phyloP scores from a whole-genome alignment of 1,284 basidiomycete species.

The Ceratobasidium sp. region DNA sequence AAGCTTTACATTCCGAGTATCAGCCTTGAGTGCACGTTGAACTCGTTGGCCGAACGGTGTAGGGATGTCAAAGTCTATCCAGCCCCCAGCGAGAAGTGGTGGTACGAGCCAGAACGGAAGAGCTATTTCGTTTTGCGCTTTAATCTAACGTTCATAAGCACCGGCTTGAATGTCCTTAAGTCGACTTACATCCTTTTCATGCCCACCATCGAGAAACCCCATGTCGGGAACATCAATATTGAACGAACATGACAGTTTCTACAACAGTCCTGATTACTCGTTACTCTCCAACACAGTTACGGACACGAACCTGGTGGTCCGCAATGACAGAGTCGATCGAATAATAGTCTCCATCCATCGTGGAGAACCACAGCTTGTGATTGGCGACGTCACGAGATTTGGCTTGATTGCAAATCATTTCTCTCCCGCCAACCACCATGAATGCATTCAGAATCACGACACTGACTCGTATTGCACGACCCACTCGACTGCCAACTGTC shows the following conservation, averaged over 20 bases:
- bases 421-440: constrained; percentile 37
- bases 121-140: constrained; percentile 71
- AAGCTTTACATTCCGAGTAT: constrained; percentile 78
- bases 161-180: background rate
- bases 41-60: constrained; percentile 76
- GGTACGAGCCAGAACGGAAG: constrained; percentile 88
- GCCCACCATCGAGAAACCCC: constrained; percentile 85
- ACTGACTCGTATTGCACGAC: background rate
- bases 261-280: constrained; percentile 2
- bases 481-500: background rate
- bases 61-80: constrained; percentile 85
- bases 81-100: constrained; percentile 81
- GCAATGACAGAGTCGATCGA: constrained; percentile 86
- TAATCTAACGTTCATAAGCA: constrained; percentile 60
- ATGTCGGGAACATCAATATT: constrained; percentile 82
- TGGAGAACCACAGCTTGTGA: constrained; percentile 20
- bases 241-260: constrained; percentile 92
- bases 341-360: constrained; percentile 87
- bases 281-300: background rate
- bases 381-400: constrained; percentile 27
- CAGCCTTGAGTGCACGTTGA: constrained; percentile 82
- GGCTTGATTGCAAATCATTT: constrained; percentile 22
- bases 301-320: constrained; percentile 75
- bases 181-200: constrained; percentile 73
- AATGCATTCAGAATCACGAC: constrained; percentile 8